A percentile compares a stretch with the other conserved stretches of the same genome.
These are phyloP conservation scores for Dioscorea alata DNA, from an alignment of 106 monocot species.

Conservation along the genomic window DNA sequence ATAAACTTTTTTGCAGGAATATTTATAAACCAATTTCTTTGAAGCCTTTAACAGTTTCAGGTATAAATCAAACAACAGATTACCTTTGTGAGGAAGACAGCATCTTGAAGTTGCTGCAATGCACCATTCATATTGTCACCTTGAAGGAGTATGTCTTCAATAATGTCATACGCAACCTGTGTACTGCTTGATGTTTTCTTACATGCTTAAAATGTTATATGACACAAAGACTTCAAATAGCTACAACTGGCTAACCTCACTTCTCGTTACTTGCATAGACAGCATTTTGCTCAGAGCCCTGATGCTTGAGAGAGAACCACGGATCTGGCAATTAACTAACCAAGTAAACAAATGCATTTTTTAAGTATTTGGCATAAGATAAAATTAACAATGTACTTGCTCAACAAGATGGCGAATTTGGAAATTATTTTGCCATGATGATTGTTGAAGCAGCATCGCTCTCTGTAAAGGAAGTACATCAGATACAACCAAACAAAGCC, in stretches of 20 bases:
- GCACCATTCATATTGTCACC: slow-evolving; percentile 78
- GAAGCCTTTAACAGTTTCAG: not conserved
- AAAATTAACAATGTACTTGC: slow-evolving; percentile 42
- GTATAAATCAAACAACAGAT: not conserved
- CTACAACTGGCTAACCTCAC: slow-evolving; percentile 43
- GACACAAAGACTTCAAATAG: not conserved
- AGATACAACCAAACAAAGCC: too few species aligned
- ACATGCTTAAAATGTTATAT: not conserved
- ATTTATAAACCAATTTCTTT: too few species aligned
- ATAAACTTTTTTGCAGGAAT: too few species aligned
- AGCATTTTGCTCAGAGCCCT: slow-evolving; percentile 75
- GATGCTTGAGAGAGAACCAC: slow-evolving; percentile 66
- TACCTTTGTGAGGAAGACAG: slow-evolving; percentile 88
- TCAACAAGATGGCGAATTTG: slow-evolving; percentile 84
- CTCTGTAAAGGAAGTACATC: slow-evolving; percentile 32
- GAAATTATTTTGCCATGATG: slow-evolving; percentile 87
- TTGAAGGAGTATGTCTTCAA: slow-evolving; percentile 80
- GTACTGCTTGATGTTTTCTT: too few species aligned
- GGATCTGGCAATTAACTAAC: slow-evolving; percentile 42
- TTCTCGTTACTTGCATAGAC: slow-evolving; percentile 75
- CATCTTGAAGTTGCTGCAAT: slow-evolving; percentile 81
- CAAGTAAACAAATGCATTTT: too few species aligned
- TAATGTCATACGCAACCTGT: slow-evolving; percentile 74
- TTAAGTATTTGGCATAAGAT: too few species aligned
- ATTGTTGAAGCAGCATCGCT: slow-evolving; percentile 74